Conservation (phyloP, 2,329 filamentous ascomycete species). For the Monilinia fructigena region DNA sequence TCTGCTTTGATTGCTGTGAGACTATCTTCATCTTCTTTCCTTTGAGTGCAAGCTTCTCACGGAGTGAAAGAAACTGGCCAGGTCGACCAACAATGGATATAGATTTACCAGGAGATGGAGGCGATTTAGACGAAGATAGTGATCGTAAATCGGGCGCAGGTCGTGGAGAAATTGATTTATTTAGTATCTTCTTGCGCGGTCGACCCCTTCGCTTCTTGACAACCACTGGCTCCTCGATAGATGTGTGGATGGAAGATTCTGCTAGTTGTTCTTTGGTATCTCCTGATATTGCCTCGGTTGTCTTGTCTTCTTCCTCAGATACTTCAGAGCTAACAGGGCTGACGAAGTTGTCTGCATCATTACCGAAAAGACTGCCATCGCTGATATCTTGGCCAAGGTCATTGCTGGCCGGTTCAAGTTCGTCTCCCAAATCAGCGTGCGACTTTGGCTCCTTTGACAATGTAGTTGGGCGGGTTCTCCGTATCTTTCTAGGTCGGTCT, state of each 20-base stretch:
- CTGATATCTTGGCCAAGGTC: conserved; percentile 1
- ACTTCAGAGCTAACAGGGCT: conserved; percentile 5
- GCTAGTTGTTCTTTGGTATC: background rate
- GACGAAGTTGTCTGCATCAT: background rate
- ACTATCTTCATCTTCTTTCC: conserved; percentile 37
- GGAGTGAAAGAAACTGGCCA: conserved; percentile 33
- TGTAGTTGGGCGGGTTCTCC: conserved; percentile 1
- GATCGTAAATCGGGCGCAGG: conserved; percentile 15
- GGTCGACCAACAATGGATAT: background rate
- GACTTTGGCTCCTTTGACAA: background rate
- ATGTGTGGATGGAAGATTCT: background rate
- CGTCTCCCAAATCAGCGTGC: background rate
- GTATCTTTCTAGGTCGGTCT: background rate
- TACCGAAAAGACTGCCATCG: conserved; percentile 19
- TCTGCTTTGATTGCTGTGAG: conserved; percentile 22
- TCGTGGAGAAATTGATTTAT: background rate
- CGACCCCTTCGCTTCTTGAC: conserved; percentile 32
- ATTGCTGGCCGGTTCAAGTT: background rate
- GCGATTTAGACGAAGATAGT: conserved; percentile 17
- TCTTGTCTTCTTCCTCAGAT: conserved; percentile 3
- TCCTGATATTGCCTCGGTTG: background rate
- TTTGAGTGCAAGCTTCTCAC: conserved; percentile 38
- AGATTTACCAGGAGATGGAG: conserved; percentile 7
- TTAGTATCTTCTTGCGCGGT: conserved; percentile 32
- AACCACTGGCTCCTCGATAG: conserved; percentile 14